Conservation (phyloP, 2,329 filamentous ascomycete species). For the Pseudocercospora pini-densiflorae region DNA sequence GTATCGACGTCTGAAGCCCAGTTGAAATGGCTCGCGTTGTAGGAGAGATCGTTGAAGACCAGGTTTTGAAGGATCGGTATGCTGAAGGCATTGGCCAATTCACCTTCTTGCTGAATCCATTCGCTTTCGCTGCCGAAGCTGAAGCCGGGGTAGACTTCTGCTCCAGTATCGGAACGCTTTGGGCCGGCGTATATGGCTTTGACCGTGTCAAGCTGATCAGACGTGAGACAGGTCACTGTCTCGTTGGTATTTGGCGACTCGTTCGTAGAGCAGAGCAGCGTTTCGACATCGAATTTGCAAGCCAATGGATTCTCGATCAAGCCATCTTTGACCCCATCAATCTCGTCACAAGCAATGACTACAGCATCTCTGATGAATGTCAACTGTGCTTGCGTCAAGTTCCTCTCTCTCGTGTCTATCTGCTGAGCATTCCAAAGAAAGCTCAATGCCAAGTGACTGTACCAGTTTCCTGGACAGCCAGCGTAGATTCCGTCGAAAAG, state of each 20-base stretch:
- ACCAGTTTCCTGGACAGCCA: conserved; percentile 48
- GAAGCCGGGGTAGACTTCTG: conserved; percentile 48
- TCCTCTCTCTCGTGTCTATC: conserved; percentile 26
- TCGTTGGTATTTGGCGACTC: background rate
- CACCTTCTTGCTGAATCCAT: conserved; percentile 44
- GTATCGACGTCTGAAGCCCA: conserved; percentile 43
- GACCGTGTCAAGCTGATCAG: conserved; percentile 38
- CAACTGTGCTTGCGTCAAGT: conserved; percentile 37
- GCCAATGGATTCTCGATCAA: conserved; percentile 46
- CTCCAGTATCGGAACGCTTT: conserved; percentile 27
- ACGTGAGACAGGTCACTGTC: conserved; percentile 16
- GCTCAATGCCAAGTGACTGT: conserved; percentile 38
- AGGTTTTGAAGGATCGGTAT: conserved; percentile 50
- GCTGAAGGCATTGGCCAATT: conserved; percentile 42
- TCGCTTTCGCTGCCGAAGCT: conserved; percentile 45
- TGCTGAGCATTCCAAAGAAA: conserved; percentile 39
- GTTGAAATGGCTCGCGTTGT: conserved; percentile 43
- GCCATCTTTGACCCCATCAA: conserved; percentile 46
- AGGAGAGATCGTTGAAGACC: conserved; percentile 45
- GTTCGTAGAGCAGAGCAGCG: conserved; percentile 36
- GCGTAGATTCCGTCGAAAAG: conserved; percentile 52
- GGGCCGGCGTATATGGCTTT: conserved; percentile 43
- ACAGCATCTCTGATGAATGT: conserved; percentile 43
- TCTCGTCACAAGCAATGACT: conserved; percentile 44
- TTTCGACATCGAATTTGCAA: conserved; percentile 44